Conservation (phyloP, 441 rosid species). For the Geranium incanum region DNA sequence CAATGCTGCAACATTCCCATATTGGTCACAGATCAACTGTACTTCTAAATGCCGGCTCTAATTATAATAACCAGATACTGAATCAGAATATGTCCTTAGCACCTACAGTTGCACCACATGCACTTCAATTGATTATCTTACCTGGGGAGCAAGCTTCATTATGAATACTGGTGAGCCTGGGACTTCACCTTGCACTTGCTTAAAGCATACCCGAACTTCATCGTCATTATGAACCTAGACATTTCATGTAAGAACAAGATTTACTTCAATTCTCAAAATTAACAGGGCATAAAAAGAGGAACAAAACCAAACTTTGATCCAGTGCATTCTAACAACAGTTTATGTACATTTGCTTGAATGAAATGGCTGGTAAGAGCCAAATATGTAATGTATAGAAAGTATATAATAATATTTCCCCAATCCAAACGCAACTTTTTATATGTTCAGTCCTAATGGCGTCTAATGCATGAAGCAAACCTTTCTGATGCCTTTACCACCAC, state of each 20-base stretch:
- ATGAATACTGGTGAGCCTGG: slow-evolving; percentile 99
- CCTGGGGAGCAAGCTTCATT: slow-evolving; percentile 98
- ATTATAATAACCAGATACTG: neutral
- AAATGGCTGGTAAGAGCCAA: neutral
- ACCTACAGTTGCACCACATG: neutral
- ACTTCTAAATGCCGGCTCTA: slow-evolving; percentile 98
- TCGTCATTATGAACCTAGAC: slow-evolving; percentile 68
- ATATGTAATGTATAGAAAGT: neutral
- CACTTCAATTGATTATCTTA: neutral
- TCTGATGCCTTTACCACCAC: slow-evolving; percentile 99
- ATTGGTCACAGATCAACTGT: slow-evolving; percentile 89
- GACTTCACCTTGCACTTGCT: slow-evolving; percentile 99
- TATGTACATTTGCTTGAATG: neutral
- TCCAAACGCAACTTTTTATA: neutral
- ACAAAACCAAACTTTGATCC: neutral
- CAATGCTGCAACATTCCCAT: slow-evolving; percentile 97
- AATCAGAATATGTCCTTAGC: neutral
- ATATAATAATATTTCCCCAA: neutral
- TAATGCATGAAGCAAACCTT: slow-evolving; percentile 38
- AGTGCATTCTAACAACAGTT: neutral
- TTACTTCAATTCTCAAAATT: neutral
- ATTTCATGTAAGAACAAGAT: neutral
- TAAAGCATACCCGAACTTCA: slow-evolving; percentile 93
- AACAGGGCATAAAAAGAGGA: neutral
- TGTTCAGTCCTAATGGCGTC: neutral